Evolutionary conservation across 306 rosid species (phyloP).

Genomic region (Benincasa hispida): DNA sequence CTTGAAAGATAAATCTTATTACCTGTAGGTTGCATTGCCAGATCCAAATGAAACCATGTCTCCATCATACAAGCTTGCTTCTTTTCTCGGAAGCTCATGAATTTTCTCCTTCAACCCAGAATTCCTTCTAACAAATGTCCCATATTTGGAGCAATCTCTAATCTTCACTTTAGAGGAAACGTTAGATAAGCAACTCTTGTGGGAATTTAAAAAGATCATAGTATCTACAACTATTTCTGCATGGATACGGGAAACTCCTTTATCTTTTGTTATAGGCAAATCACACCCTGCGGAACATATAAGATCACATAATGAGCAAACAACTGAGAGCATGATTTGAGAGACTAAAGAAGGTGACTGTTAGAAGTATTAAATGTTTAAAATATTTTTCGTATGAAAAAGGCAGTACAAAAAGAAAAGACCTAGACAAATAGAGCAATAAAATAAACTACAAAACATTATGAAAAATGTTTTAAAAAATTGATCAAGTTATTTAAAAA

Average conservation of each 20-base stretch:
- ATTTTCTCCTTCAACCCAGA: slow-evolving; percentile 42
- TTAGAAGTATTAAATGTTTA: not conserved
- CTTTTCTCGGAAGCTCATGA: slow-evolving; percentile 70
- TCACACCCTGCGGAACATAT: slow-evolving; percentile 55
- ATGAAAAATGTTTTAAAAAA: no score
- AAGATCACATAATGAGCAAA: slow-evolving; percentile 8
- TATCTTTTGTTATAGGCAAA: slow-evolving; percentile 61
- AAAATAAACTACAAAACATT: no score
- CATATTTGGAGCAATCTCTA: slow-evolving; percentile 84
- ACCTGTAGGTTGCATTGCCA: slow-evolving; percentile 77
- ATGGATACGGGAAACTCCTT: slow-evolving; percentile 91
- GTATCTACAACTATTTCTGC: slow-evolving; percentile 69
- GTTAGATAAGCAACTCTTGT: slow-evolving; percentile 14
- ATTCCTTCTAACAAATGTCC: slow-evolving; percentile 51
- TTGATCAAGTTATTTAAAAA: no score
- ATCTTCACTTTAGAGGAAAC: slow-evolving; percentile 25
- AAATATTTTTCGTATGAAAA: not conserved
- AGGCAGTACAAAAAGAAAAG: no score
- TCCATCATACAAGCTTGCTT: slow-evolving; percentile 50
- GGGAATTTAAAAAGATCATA: slow-evolving; percentile 30
- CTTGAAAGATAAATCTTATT: not conserved
- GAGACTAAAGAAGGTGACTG: not conserved
- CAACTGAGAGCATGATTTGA: not conserved
- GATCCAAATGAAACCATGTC: slow-evolving; percentile 80
- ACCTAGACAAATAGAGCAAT: no score